phyloP scores from a whole-genome alignment of 2,329 filamentous ascomycete species.

The Paracorniculantispora psalliotae region DNA sequence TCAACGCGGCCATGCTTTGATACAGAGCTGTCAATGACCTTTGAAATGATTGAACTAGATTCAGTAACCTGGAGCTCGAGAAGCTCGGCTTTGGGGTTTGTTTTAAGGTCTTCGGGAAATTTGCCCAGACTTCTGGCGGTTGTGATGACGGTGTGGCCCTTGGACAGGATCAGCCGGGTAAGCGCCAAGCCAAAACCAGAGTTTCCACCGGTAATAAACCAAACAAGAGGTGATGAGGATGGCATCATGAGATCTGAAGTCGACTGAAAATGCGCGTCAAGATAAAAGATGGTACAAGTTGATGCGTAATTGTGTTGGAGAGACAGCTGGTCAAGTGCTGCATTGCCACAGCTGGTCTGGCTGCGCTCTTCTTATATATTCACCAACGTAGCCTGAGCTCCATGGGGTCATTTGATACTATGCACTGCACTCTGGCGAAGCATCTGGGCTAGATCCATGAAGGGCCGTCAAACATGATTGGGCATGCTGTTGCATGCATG shows the following conservation, averaged over 20 bases:
- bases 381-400: too few relatives aligned
- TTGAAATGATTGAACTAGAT: background rate
- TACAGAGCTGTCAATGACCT: slow-evolving; percentile 9
- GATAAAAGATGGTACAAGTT: background rate
- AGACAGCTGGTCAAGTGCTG: too few relatives aligned
- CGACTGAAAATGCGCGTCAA: background rate
- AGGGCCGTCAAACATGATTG: background rate
- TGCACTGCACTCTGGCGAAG: too few relatives aligned
- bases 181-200: background rate
- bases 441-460: too few relatives aligned
- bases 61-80: background rate
- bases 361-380: too few relatives aligned
- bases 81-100: background rate
- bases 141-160: background rate
- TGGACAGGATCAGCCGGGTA: background rate
- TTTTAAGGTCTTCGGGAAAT: background rate
- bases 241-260: too few relatives aligned
- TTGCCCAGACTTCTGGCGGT: background rate
- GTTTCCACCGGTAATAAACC: background rate
- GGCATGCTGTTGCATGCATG: background rate
- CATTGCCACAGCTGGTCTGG: too few relatives aligned
- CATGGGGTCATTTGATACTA: too few relatives aligned
- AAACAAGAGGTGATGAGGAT: background rate
- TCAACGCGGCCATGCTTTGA: slow-evolving; percentile 6
- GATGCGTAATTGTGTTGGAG: background rate